Percentiles rank a stretch among this genome's conserved stretches.
These are phyloP conservation scores for Colletotrichum sublineola DNA, from an alignment of 2,329 filamentous ascomycete genomes.

Conservation along the genomic window DNA sequence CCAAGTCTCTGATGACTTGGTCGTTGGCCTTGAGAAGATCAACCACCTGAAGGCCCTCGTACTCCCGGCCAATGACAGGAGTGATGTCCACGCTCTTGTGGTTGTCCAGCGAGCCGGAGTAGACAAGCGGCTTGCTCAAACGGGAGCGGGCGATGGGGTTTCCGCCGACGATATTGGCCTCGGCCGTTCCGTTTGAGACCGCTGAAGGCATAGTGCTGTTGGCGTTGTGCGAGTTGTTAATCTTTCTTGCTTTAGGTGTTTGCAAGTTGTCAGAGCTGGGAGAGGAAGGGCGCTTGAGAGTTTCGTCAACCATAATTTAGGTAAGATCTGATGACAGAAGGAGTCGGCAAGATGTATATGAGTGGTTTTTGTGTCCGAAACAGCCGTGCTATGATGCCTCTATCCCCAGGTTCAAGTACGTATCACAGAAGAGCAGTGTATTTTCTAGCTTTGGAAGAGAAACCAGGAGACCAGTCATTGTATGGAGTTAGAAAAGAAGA, in stretches of 20 bases:
- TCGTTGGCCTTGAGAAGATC: constrained; percentile 56
- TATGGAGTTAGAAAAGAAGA: constrained; percentile 30
- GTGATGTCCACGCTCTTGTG: constrained; percentile 57
- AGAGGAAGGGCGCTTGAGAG: constrained; percentile 6
- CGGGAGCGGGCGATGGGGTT: constrained; percentile 49
- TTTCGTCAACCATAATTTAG: constrained; percentile 11
- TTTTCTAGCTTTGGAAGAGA: constrained; percentile 21
- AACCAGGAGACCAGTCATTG: constrained; percentile 17
- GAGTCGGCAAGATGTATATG: constrained; percentile 30
- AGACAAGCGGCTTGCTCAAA: constrained; percentile 53
- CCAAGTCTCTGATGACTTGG: constrained; percentile 65
- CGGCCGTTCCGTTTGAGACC: constrained; percentile 38
- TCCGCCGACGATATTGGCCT: constrained; percentile 49
- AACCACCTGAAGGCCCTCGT: constrained; percentile 53
- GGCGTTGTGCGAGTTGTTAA: background rate
- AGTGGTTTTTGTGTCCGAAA: constrained; percentile 20
- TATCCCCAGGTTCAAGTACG: constrained; percentile 9
- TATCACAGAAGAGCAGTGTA: constrained; percentile 18
- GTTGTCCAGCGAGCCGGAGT: constrained; percentile 57
- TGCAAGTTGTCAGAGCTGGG: background rate
- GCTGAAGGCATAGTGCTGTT: constrained; percentile 53
- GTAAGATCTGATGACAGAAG: constrained; percentile 27
- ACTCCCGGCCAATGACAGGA: constrained; percentile 65
- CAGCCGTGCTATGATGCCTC: constrained; percentile 18
- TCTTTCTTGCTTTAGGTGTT: constrained; percentile 2